Evolutionary conservation across 306 rosid species (phyloP), one percentile per base, ranked within the genome.

Genomic region (Trifolium dubium): DNA sequence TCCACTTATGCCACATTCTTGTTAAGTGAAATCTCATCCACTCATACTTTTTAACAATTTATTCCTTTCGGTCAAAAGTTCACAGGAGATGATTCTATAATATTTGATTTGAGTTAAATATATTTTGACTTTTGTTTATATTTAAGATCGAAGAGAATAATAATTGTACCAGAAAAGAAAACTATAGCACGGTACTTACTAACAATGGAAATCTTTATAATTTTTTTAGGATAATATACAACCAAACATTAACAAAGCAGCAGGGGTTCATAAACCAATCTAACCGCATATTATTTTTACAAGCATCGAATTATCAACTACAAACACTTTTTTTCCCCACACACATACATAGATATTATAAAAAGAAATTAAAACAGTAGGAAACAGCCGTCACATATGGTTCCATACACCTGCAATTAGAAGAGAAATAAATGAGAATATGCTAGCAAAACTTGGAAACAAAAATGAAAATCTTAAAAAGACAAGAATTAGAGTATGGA

Each of bases 231-330:
- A 58, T 29, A 30, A 58, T 29, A 58, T 58, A 58, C 18, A 58
- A 2, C 39, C 64, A 58, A 58, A 58, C 63, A 58, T 29, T 58
- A 58, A 58, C 37, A 29, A 58, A 29, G 64, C 64, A 29, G 39
- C 29, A 29, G 8, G 39, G 60, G 29, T 58, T 58, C 8, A 58
- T 17, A 12, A 58, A 58, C 64, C 64, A 58, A 58, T 29, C 39
- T 58, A 58, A 58, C 64, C 4, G 64, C 64, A 29, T 10, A 58
- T 58, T 58, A 58, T 58, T 58, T 53, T 19, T 54, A 29, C 64
- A 58, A 58, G 17, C 34, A 29, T 29, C 64, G 10, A 58, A 29
- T 58, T 29, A 58, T 5, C 64, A 29, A 58, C 64, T 29, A 58
- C 17, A 5, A 29, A 50, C 56, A 50, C 56, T 7, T 49, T 50